Evolutionary conservation across 2,329 filamentous ascomycete species (phyloP).

Genomic region (Penicillium sp.): DNA sequence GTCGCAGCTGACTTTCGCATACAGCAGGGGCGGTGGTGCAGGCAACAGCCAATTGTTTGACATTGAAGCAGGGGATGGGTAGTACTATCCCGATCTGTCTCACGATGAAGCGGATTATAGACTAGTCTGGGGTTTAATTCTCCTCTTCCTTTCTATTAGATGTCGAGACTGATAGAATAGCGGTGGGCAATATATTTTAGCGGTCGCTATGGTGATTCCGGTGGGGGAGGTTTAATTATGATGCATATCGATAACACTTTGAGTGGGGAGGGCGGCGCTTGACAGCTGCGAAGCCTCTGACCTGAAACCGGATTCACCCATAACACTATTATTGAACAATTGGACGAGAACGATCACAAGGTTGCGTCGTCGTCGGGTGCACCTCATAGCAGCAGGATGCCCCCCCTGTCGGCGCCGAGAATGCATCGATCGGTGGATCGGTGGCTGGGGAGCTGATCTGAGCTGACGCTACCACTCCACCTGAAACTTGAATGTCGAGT

Average conservation of each 20-base stretch:
- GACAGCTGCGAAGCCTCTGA: constrained; percentile 16
- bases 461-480: constrained; percentile 22
- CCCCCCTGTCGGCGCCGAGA: constrained; percentile 12
- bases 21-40: constrained; percentile 14
- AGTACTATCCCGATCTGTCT: constrained; percentile 12
- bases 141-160: no score
- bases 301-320: constrained; percentile 22
- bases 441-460: constrained; percentile 24
- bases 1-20: background rate
- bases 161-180: constrained; percentile 5
- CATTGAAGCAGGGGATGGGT: constrained; percentile 13
- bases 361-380: constrained; percentile 20
- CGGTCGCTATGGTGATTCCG: constrained; percentile 22
- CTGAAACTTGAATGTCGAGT: constrained; percentile 8
- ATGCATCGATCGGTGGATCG: constrained; percentile 19
- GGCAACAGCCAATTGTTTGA: constrained; percentile 17
- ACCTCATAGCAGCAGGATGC: constrained; percentile 4
- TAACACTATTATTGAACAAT: constrained; percentile 8
- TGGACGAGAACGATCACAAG: constrained; percentile 17
- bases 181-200: constrained; percentile 12
- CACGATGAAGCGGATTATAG: constrained; percentile 6
- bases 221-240: constrained; percentile 14
- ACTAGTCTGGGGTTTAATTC: no score
- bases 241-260: constrained; percentile 11
- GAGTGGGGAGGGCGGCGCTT: constrained; percentile 15